These are phyloP conservation scores for Backusella luteola DNA, from an alignment of 192 early-diverging fungal species.

Conservation along the genomic window DNA sequence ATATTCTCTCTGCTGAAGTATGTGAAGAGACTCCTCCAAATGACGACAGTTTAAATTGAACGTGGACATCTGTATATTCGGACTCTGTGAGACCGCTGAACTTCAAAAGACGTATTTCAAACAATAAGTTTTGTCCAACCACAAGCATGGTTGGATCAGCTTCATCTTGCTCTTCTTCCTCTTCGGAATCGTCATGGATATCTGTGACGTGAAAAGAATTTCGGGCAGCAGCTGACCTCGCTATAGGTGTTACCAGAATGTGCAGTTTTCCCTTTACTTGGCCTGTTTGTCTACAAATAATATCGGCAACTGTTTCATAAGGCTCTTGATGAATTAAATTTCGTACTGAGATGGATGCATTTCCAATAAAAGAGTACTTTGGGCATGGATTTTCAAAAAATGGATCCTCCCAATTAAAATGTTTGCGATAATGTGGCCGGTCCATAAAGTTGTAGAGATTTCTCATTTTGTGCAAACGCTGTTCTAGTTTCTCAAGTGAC, in stretches of 20 bases:
- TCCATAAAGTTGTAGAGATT: conserved; percentile 59
- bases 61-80: conserved; percentile 69
- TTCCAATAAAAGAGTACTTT: conserved; percentile 53
- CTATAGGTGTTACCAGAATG: conserved; percentile 42
- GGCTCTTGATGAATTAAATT: conserved; percentile 43
- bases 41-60: conserved; percentile 66
- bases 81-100: conserved; percentile 57
- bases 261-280: conserved; percentile 36
- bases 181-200: conserved; percentile 14
- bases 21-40: conserved; percentile 51
- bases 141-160: conserved; percentile 28
- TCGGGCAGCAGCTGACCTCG: conserved; percentile 14
- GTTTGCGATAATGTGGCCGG: conserved; percentile 54
- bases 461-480: conserved; percentile 37
- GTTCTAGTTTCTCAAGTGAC: conserved; percentile 41
- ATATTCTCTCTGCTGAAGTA: conserved; percentile 48
- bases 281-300: conserved; percentile 49
- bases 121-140: conserved; percentile 52
- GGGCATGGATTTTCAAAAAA: conserved; percentile 60
- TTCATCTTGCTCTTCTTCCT: background rate
- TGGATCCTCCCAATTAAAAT: conserved; percentile 61
- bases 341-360: conserved; percentile 39
- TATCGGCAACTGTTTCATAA: conserved; percentile 37
- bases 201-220: background rate
- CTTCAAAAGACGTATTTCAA: conserved; percentile 62